A percentile compares a stretch with the other conserved stretches of the same genome.
Evolutionary conservation across 2,329 filamentous ascomycete species (phyloP).

Genomic region (Hortaea werneckii): DNA sequence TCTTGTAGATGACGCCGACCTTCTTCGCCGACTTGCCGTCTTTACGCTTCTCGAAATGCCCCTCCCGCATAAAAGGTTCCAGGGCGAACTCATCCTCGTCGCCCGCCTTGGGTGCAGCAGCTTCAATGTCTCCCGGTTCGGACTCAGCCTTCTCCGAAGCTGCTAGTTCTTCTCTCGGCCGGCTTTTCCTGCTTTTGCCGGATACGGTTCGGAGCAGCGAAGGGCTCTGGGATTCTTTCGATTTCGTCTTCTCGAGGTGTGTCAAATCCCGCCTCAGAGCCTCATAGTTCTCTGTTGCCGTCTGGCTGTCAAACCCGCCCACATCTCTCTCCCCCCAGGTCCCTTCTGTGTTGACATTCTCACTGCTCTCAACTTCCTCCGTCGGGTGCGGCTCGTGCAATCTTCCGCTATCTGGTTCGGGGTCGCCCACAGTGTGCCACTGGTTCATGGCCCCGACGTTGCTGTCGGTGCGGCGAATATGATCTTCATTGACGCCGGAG

Average conservation of each 20-base stretch:
- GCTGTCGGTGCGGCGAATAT: slow-evolving; percentile 13
- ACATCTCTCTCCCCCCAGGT: slow-evolving; percentile 55
- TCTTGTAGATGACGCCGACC: slow-evolving; percentile 66
- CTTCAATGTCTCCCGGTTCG: slow-evolving; percentile 28
- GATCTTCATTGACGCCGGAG: slow-evolving; percentile 16
- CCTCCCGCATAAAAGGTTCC: slow-evolving; percentile 59
- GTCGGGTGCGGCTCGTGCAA: slow-evolving; percentile 13
- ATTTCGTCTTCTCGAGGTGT: slow-evolving; percentile 38
- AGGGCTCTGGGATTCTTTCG: slow-evolving; percentile 16
- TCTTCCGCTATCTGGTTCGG: slow-evolving; percentile 11
- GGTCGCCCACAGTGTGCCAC: slow-evolving; percentile 17
- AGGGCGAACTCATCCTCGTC: slow-evolving; percentile 55
- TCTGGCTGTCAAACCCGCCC: slow-evolving; percentile 42
- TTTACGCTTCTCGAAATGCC: slow-evolving; percentile 64
- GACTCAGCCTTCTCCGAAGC: slow-evolving; percentile 9
- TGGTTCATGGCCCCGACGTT: slow-evolving; percentile 7
- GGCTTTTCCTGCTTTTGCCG: slow-evolving; percentile 7
- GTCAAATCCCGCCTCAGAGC: slow-evolving; percentile 47
- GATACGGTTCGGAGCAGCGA: neutral
- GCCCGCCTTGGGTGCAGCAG: slow-evolving; percentile 33
- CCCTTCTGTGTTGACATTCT: slow-evolving; percentile 29
- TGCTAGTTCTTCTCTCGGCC: slow-evolving; percentile 7
- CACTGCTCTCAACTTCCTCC: slow-evolving; percentile 18
- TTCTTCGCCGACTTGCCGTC: slow-evolving; percentile 62
- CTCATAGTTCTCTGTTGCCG: slow-evolving; percentile 51